Percentiles rank a stretch among this genome's conserved stretches.
Conservation (phyloP, 2,329 filamentous ascomycete species). For the Aspergillus sp. region DNA sequence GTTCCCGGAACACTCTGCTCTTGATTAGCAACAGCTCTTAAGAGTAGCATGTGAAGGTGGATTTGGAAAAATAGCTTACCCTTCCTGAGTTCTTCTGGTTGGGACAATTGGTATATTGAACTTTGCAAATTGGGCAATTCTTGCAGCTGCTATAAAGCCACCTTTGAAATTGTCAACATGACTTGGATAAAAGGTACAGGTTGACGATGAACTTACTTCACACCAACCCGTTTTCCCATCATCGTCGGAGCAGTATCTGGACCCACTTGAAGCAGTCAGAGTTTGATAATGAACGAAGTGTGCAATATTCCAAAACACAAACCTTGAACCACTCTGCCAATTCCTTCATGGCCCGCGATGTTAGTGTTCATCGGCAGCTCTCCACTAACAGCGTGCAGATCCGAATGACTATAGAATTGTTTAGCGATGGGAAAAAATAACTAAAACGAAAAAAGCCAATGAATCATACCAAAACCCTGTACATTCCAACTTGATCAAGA, state of each 20-base stretch:
- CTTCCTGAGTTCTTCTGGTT: constrained; percentile 7
- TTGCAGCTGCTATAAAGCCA: constrained; percentile 9
- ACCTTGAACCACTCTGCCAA: constrained; percentile 27
- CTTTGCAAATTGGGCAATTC: constrained; percentile 6
- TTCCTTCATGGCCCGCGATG: constrained; percentile 37
- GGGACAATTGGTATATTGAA: constrained; percentile 8
- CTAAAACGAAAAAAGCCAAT: background rate
- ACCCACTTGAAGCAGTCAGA: background rate
- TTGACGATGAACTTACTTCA: background rate
- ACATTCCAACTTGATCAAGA: constrained; percentile 37
- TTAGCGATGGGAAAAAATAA: too few relatives aligned
- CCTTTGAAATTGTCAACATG: background rate
- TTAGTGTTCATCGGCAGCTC: constrained; percentile 29
- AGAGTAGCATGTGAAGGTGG: too few relatives aligned
- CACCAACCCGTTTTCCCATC: background rate
- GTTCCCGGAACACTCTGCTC: constrained; percentile 7
- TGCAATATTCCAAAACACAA: background rate
- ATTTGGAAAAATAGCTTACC: background rate
- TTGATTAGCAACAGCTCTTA: background rate
- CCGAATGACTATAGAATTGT: constrained; percentile 25
- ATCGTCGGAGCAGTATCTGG: background rate
- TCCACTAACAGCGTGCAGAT: constrained; percentile 32
- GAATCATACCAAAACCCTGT: constrained; percentile 30
- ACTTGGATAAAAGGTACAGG: too few relatives aligned
- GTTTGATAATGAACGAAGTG: too few relatives aligned